phyloP scores from a whole-genome alignment of 495 filamentous ascomycete genomes.

The Xylaria acuta region DNA sequence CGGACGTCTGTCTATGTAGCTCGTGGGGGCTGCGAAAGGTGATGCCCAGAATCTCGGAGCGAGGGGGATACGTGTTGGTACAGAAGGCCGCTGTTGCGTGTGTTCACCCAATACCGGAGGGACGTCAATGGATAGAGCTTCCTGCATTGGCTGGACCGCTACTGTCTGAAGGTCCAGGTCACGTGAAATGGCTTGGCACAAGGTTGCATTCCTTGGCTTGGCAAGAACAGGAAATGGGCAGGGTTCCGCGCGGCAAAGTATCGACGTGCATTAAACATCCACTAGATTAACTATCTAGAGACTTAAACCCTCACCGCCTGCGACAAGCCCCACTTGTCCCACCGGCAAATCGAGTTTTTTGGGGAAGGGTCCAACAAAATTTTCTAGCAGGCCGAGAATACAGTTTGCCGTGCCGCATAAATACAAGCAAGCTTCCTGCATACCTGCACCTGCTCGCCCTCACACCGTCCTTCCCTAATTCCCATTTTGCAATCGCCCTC shows the following conservation, averaged over 20 bases:
- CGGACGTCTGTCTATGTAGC: neutral
- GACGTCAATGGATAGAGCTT: slow-evolving; percentile 5
- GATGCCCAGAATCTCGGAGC: neutral
- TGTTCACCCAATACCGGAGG: neutral
- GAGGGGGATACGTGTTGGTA: neutral
- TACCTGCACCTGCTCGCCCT: slow-evolving; percentile 23
- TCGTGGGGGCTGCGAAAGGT: neutral
- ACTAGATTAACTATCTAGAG: neutral
- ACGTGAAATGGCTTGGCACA: slow-evolving; percentile 22
- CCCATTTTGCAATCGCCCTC: slow-evolving; percentile 16
- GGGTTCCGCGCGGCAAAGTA: neutral
- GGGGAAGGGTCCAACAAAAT: slow-evolving; percentile 25
- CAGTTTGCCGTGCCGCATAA: neutral
- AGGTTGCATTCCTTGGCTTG: neutral
- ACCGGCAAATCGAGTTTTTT: slow-evolving; percentile 40
- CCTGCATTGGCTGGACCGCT: slow-evolving; percentile 7
- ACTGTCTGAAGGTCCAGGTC: neutral
- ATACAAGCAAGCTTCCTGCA: slow-evolving; percentile 14
- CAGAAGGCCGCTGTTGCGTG: slow-evolving; percentile 2
- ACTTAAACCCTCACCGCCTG: slow-evolving; percentile 36
- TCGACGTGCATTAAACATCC: slow-evolving; percentile 13
- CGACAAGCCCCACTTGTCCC: slow-evolving; percentile 29
- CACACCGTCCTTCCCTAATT: slow-evolving; percentile 16
- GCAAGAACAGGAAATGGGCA: too few species aligned
- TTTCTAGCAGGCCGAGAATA: slow-evolving; percentile 29